A percentile compares a stretch with the other conserved stretches of the same genome.
Evolutionary conservation across 345 rosid species (phyloP).

Genomic region (Carallia brachiata): DNA sequence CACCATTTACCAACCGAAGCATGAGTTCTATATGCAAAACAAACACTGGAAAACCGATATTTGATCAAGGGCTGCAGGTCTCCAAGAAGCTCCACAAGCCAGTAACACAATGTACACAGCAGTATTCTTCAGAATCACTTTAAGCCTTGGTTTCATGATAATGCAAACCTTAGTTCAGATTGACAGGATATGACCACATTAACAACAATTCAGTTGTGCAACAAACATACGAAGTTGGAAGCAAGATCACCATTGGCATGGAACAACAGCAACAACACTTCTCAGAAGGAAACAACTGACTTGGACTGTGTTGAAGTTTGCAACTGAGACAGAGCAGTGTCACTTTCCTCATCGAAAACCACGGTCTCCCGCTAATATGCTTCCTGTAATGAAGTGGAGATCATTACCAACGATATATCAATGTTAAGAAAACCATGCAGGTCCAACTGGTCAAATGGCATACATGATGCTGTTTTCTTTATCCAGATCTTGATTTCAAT

Average conservation of each 20-base stretch:
- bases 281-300: conserved; percentile 60
- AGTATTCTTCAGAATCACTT: background rate
- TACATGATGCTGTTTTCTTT: too few species aligned
- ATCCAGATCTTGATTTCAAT: too few species aligned
- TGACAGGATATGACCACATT: conserved; percentile 5
- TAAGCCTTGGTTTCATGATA: background rate
- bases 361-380: conserved; percentile 23
- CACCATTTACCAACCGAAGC: too few species aligned
- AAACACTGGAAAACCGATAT: too few species aligned
- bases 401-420: background rate
- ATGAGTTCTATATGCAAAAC: too few species aligned
- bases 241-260: conserved; percentile 2
- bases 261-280: background rate
- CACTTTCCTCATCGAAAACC: conserved; percentile 51
- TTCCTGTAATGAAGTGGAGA: conserved; percentile 39
- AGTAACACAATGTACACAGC: too few species aligned
- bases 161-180: background rate
- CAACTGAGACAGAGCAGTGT: conserved; percentile 52
- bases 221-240: background rate
- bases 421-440: too few species aligned
- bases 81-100: too few species aligned
- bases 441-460: too few species aligned
- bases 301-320: conserved; percentile 47
- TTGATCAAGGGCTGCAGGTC: too few species aligned
- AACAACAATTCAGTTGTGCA: background rate